Base-by-base conservation (phyloP, 129 eudicot genomes). In the Helichrysum umbraculigerum region DNA sequence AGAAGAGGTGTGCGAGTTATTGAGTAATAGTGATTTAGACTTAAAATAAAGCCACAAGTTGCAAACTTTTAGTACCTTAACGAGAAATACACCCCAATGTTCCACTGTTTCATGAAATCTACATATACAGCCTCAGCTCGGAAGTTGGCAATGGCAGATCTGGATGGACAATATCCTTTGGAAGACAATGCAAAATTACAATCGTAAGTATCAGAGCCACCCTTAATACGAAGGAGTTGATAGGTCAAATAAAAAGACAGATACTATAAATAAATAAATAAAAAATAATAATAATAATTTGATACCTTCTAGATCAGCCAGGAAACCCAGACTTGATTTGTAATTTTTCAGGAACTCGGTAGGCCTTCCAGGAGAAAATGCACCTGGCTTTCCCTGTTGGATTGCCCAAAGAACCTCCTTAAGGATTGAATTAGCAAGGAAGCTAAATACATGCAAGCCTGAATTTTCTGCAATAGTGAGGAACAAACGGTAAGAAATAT, bases 291-390 rank as follows among this genome's bases (percentile, higher is more conserved):
- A n/a, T 41, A 25, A 25, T 25, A 25, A 25, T 73, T 32, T 73
- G 58, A 54, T 82, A 94, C 98, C 99, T 91, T 95, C 99, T 74
- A 95, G 76, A 65, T 89, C 82, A 61, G 96, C 82, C 84, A 95
- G 70, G 73, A 95, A 95, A 86, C 85, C 89, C 16, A 95, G 86
- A 81, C 89, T 91, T 64, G 97, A 76, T 79, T 91, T 89, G 82
- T 91, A 95, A 84, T 95, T 95, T 86, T 81, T 91, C 41, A 95
- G 80, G 78, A 95, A 95, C 62, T 87, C 92, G 2, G 95, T 77
- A 81, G 99, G 99, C 81, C 97, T 89, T 87, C 99, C 99, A 25
- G 96, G 92, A 84, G 99, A 91, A 83, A 95, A 91, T 16, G 92
- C 97, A 78, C 92, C 96, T 56, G 96, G 94, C 77, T 95, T 95